Evolutionary conservation across 2,329 filamentous ascomycete genomes (phyloP), one percentile per base, ranked within the genome.

Genomic region (Scedosporium apiospermum): DNA sequence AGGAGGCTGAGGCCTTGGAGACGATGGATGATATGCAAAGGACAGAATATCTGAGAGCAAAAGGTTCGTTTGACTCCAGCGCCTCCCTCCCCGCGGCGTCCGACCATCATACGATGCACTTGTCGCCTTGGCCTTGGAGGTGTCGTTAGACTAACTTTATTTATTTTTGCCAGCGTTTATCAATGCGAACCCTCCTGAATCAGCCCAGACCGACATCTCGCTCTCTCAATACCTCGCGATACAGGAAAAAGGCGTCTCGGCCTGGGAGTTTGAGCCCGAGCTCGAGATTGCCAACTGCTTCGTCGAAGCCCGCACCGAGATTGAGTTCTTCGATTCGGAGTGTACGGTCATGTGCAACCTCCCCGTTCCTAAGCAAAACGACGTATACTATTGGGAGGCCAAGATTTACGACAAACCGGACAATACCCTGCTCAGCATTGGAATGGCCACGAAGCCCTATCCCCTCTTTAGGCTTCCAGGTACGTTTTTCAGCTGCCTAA

Each of bases 231-330:
- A 96, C 73, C 83, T 99, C 64, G 95, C 95, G 51, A 99, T 99
- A 67, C 95, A 99, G 78, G 95, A 99, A 78, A 99, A 99, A 75
- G 95, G 95, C 60, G 93, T 99, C n/a, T 96, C 95, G 4, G 95
- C 95, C 6, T 99, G 95, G 95, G 95, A 99, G 74, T 99, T 99
- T 71, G 95, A 98, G 74, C 95, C 95, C n/a, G 95, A 99, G 75
- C 79, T 98, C 42, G 95, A 99, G 76, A 97, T 98, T 68, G 95
- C 95, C 68, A 98, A 98, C 76, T 99, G 95, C 75, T 99, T 99
- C 72, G 95, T 99, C 66, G 93, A 99, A 76, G 93, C 80, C 49
- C 86, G 95, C 67, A 99, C 95, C 10, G 95, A 99, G 75, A 96
- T 99, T 66, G 95, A 99, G 74, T 99, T 99, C 77, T 99, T 96